Percentiles rank a stretch among this genome's conserved stretches.
These are phyloP conservation scores for Angomonas desouzai DNA, from an alignment of 208 protist genomes.

Conservation along the genomic window DNA sequence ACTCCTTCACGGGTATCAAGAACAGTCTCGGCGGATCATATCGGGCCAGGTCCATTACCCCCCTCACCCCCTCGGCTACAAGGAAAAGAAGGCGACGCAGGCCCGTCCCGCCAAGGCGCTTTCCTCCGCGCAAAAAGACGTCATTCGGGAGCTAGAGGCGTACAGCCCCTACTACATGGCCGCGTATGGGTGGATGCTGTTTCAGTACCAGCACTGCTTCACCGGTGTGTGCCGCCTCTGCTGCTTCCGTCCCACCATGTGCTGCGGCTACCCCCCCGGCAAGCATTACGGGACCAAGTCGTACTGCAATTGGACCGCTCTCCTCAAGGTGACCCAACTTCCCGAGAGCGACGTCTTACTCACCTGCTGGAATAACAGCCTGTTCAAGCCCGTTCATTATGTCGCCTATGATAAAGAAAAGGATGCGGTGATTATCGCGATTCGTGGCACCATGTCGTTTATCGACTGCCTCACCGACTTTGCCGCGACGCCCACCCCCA, in stretches of 20 bases:
- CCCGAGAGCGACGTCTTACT: slow-evolving; percentile 65
- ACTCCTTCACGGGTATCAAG: slow-evolving; percentile 74
- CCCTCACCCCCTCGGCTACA: slow-evolving; percentile 21
- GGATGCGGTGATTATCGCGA: slow-evolving; percentile 65
- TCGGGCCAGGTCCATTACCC: slow-evolving; percentile 28
- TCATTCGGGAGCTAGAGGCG: slow-evolving; percentile 39
- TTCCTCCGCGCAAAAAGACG: slow-evolving; percentile 25
- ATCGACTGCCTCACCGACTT: slow-evolving; percentile 83
- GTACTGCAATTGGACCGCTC: slow-evolving; percentile 64
- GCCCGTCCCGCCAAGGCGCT: slow-evolving; percentile 38
- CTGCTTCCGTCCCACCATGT: slow-evolving; percentile 66
- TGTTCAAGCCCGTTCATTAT: slow-evolving; percentile 79
- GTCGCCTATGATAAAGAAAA: slow-evolving; percentile 52
- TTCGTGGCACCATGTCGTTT: slow-evolving; percentile 87
- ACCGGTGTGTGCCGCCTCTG: slow-evolving; percentile 50
- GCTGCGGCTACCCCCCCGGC: slow-evolving; percentile 40
- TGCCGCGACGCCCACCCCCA: slow-evolving; percentile 33
- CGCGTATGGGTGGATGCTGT: slow-evolving; percentile 73
- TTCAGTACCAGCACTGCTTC: slow-evolving; percentile 61
- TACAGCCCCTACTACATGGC: slow-evolving; percentile 79
- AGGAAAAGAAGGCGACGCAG: slow-evolving; percentile 46
- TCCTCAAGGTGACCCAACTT: slow-evolving; percentile 47
- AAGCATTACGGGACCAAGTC: slow-evolving; percentile 41
- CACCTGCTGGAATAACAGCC: slow-evolving; percentile 59
- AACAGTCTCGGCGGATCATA: slow-evolving; percentile 25